phyloP scores from a whole-genome alignment of 2,329 filamentous ascomycete species.

The Ophiostoma sp. region DNA sequence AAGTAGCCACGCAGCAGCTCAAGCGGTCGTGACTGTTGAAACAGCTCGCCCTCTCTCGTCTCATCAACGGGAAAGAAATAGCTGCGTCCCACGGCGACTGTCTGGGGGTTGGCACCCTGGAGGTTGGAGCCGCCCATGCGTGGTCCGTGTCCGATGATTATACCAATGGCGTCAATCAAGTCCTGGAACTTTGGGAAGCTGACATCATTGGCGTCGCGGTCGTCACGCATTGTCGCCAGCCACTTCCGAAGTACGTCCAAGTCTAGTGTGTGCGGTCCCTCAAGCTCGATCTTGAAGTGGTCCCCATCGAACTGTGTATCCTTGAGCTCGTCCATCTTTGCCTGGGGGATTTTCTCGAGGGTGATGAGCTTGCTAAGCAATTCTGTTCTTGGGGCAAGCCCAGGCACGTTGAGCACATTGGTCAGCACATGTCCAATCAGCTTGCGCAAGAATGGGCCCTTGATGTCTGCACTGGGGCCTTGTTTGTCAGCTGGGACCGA shows the following conservation, averaged over 20 bases:
- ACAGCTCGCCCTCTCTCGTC: slow-evolving; percentile 28
- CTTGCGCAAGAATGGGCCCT: slow-evolving; percentile 23
- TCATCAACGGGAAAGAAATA: slow-evolving; percentile 45
- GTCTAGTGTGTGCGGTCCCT: slow-evolving; percentile 38
- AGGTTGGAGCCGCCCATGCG: slow-evolving; percentile 35
- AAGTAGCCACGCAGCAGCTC: slow-evolving; percentile 49
- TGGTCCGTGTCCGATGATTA: slow-evolving; percentile 44
- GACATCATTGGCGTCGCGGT: slow-evolving; percentile 32
- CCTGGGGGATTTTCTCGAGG: slow-evolving; percentile 17
- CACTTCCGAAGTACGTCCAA: slow-evolving; percentile 43
- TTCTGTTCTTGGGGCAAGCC: slow-evolving; percentile 29
- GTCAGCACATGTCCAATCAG: slow-evolving; percentile 24
- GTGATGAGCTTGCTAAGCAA: slow-evolving; percentile 26
- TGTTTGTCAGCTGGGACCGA: slow-evolving; percentile 23
- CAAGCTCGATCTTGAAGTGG: slow-evolving; percentile 37
- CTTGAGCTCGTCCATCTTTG: slow-evolving; percentile 16
- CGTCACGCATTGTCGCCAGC: slow-evolving; percentile 40
- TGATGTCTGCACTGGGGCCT: slow-evolving; percentile 17
- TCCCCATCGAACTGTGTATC: slow-evolving; percentile 21
- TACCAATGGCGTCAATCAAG: slow-evolving; percentile 47
- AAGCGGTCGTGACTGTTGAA: slow-evolving; percentile 30
- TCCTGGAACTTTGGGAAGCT: slow-evolving; percentile 46
- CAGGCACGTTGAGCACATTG: slow-evolving; percentile 36
- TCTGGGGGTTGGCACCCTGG: not conserved
- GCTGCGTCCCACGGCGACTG: slow-evolving; percentile 40